These are phyloP conservation scores for Salvia sclarea DNA, from an alignment of 305 asterid genomes.

Conservation along the genomic window DNA sequence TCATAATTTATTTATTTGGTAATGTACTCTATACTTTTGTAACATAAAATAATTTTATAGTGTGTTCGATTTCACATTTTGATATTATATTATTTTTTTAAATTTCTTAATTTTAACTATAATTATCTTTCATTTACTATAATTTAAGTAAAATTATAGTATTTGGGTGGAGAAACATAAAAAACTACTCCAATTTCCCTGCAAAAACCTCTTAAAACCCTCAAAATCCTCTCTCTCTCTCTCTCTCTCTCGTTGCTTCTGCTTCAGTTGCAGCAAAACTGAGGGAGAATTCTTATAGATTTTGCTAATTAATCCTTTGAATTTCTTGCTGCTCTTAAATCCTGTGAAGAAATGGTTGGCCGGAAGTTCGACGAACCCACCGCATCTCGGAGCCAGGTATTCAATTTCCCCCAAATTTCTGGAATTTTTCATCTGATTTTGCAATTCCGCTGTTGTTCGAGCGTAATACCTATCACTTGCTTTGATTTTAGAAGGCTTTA, in stretches of 20 bases:
- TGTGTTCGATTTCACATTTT: no score
- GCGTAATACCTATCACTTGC: constrained; percentile 24
- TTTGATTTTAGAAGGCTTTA: constrained; percentile 64
- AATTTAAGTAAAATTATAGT: no score
- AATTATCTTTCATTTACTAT: no score
- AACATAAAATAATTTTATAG: no score
- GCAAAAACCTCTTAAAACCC: constrained; percentile 12
- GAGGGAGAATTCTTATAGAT: background rate
- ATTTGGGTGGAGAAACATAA: no score
- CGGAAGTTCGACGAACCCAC: constrained; percentile 45
- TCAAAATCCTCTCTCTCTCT: background rate
- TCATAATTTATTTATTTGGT: no score
- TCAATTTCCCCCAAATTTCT: background rate
- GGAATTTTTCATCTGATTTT: background rate
- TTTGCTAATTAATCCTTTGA: background rate
- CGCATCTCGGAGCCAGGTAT: constrained; percentile 44
- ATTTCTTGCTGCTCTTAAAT: background rate
- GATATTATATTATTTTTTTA: no score
- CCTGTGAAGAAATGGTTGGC: constrained; percentile 43
- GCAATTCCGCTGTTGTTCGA: constrained; percentile 6
- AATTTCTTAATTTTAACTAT: no score
- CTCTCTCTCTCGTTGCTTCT: background rate
- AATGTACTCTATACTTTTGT: no score
- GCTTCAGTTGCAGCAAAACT: constrained; percentile 18
- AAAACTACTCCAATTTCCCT: no score